Evolutionary conservation across 2,329 filamentous ascomycete genomes (phyloP).

Genomic region (Penicillium sp.): DNA sequence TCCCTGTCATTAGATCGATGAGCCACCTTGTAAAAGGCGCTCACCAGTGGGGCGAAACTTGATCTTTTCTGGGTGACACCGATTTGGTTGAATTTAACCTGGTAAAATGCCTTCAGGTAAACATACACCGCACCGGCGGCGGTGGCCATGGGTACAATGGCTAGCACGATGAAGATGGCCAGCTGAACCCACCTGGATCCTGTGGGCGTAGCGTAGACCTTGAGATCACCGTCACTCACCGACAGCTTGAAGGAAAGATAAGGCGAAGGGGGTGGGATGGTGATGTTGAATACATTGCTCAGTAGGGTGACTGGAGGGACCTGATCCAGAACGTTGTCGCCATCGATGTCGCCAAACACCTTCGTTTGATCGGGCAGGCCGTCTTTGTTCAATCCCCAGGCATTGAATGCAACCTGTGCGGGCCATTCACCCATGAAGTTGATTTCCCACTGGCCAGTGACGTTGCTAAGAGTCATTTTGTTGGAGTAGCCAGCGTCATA

Average conservation of each 20-base stretch:
- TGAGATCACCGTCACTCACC: conserved; percentile 60
- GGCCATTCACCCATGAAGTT: conserved; percentile 70
- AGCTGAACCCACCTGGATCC: conserved; percentile 62
- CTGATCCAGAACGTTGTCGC: conserved; percentile 65
- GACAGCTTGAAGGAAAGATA: conserved; percentile 61
- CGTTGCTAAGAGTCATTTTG: conserved; percentile 53
- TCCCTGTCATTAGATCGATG: conserved; percentile 6
- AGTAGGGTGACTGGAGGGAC: conserved; percentile 63
- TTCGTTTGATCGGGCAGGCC: conserved; percentile 65
- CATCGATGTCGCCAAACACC: conserved; percentile 67
- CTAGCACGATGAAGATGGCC: conserved; percentile 61
- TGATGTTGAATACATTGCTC: conserved; percentile 64
- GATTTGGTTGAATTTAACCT: conserved; percentile 60
- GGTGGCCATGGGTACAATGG: conserved; percentile 58
- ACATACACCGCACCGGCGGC: conserved; percentile 59
- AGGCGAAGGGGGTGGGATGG: conserved; percentile 59
- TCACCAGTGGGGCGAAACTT: conserved; percentile 11
- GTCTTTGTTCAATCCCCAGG: conserved; percentile 70
- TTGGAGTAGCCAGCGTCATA: conserved; percentile 66
- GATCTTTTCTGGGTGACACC: conserved; percentile 59
- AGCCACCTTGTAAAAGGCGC: conserved; percentile 14
- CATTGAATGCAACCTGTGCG: conserved; percentile 64
- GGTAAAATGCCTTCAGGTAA: conserved; percentile 67
- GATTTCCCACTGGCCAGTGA: conserved; percentile 61
- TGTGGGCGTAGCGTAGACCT: conserved; percentile 59